Percentiles rank a stretch among this genome's conserved stretches.
Evolutionary conservation across 2,329 filamentous ascomycete genomes (phyloP).

Genomic region (Ophiostoma perfectum): DNA sequence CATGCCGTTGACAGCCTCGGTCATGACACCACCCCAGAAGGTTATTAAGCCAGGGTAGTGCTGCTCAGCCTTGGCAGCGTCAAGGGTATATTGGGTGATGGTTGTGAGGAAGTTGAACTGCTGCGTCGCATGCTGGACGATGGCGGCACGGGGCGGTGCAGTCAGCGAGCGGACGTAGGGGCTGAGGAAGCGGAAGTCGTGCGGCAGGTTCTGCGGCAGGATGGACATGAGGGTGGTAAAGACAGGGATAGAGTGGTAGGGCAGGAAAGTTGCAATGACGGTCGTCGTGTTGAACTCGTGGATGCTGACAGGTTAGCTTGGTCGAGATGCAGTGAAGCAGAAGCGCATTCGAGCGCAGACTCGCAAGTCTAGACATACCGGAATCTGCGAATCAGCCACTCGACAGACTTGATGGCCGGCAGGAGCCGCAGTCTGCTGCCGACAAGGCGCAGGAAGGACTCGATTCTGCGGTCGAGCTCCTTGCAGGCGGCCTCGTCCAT

Average conservation of each 20-base stretch:
- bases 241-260: constrained; percentile 80
- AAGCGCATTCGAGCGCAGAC: background rate
- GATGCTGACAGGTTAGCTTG: constrained; percentile 49
- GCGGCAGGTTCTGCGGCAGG: constrained; percentile 67
- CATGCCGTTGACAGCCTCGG: constrained; percentile 78
- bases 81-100: constrained; percentile 73
- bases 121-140: constrained; percentile 78
- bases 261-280: constrained; percentile 79
- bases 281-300: constrained; percentile 83
- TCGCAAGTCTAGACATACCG: constrained; percentile 48
- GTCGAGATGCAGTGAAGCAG: background rate
- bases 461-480: constrained; percentile 69
- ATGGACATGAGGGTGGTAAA: constrained; percentile 86
- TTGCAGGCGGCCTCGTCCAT: constrained; percentile 77
- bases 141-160: constrained; percentile 69
- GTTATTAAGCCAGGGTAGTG: constrained; percentile 73
- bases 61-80: constrained; percentile 63
- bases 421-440: constrained; percentile 72
- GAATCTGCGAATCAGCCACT: constrained; percentile 92
- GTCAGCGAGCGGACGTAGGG: constrained; percentile 78
- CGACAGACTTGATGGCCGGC: constrained; percentile 83
- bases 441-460: constrained; percentile 75
- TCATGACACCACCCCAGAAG: constrained; percentile 86
- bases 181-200: constrained; percentile 74
- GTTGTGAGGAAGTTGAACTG: constrained; percentile 69